phyloP scores from a whole-genome alignment of 1,284 basidiomycete species.

The Meripilus lineatus region DNA sequence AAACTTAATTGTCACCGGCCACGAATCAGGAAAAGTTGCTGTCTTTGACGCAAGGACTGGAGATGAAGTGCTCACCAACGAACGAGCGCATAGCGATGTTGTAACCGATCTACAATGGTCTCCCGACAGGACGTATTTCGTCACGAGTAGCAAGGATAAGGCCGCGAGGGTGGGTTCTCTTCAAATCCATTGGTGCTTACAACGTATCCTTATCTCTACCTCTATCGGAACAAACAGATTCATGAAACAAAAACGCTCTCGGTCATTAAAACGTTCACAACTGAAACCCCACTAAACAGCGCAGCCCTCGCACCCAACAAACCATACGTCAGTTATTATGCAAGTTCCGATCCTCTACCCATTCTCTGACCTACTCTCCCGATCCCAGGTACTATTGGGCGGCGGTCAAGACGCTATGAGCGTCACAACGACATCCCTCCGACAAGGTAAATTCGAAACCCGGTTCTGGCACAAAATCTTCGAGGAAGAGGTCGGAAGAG shows the following conservation, averaged over 20 bases:
- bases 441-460: slow-evolving; percentile 98
- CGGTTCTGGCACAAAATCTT: slow-evolving; percentile 99
- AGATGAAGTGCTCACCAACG: slow-evolving; percentile 77
- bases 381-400: slow-evolving; percentile 76
- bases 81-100: slow-evolving; percentile 78
- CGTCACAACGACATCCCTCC: slow-evolving; percentile 90
- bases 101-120: slow-evolving; percentile 94
- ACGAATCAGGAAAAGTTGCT: slow-evolving; percentile 94
- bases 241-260: slow-evolving; percentile 87
- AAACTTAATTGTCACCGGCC: slow-evolving; percentile 84
- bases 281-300: slow-evolving; percentile 95
- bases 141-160: slow-evolving; percentile 98
- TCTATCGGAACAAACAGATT: slow-evolving; percentile 45
- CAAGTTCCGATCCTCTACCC: slow-evolving; percentile 10
- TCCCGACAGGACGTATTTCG: slow-evolving; percentile 89
- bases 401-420: slow-evolving; percentile 98
- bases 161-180: slow-evolving; percentile 71
- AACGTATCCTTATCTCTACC: not conserved
- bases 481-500: slow-evolving; percentile 96
- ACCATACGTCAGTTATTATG: slow-evolving; percentile 64
- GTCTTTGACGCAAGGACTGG: slow-evolving; percentile 87
- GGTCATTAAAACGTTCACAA: slow-evolving; percentile 90
- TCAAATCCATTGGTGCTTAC: not conserved
- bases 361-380: slow-evolving; percentile 6
- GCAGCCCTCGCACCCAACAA: slow-evolving; percentile 82